These are phyloP conservation scores for Lactarius vividus DNA, from an alignment of 768 basidiomycete genomes.

Conservation along the genomic window DNA sequence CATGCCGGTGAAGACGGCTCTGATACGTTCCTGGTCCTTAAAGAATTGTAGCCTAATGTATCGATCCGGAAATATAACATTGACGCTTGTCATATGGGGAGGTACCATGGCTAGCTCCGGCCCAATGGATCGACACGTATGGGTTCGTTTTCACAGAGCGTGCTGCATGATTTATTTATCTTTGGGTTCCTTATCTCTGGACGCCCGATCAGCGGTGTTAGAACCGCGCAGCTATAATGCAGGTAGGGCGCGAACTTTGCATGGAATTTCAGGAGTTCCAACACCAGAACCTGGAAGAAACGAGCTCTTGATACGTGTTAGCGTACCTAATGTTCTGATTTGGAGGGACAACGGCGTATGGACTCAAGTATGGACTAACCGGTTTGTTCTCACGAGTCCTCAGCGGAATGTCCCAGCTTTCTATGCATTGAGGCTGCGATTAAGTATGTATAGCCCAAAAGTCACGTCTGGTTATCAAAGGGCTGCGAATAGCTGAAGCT, in stretches of 20 bases:
- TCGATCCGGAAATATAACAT: not conserved
- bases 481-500: too few species aligned
- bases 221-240: not conserved
- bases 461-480: too few species aligned
- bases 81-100: not conserved
- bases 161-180: not conserved
- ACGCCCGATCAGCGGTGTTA: not conserved
- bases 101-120: not conserved
- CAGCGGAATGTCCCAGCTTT: too few species aligned
- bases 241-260: not conserved
- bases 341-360: not conserved
- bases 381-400: too few species aligned
- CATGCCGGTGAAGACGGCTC: not conserved
- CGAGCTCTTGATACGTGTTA: too few species aligned
- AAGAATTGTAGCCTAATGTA: not conserved
- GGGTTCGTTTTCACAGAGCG: not conserved
- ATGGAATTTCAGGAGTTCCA: not conserved
- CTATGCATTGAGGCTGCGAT: too few species aligned
- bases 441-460: too few species aligned
- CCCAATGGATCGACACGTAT: not conserved
- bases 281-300: not conserved
- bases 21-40: not conserved
- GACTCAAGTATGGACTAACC: too few species aligned
- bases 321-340: not conserved
- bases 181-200: not conserved